Percentiles rank a stretch among this genome's conserved stretches.
Evolutionary conservation across 768 basidiomycete species (phyloP).

Genomic region (Russula brevipes): DNA sequence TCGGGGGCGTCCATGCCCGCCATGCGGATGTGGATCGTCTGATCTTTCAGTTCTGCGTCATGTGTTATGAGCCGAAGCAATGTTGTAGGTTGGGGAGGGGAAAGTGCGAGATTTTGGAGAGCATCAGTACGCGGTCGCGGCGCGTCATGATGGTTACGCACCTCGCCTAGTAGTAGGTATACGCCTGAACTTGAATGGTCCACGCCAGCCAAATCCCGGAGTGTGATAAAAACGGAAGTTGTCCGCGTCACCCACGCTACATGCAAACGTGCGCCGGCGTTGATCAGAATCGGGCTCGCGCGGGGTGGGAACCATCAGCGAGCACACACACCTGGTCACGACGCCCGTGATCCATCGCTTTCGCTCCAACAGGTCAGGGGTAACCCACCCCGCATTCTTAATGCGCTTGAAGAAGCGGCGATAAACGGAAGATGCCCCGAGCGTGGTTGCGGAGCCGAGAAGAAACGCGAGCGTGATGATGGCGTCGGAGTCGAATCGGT

Average conservation of each 20-base stretch:
- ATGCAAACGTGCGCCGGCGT: neutral
- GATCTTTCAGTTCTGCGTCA: constrained; percentile 58
- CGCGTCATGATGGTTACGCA: constrained; percentile 26
- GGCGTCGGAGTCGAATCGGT: neutral
- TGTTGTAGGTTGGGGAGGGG: neutral
- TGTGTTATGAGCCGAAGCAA: neutral
- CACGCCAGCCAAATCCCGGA: constrained; percentile 67
- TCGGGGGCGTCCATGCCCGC: constrained; percentile 94
- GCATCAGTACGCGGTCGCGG: neutral
- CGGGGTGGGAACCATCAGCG: too few relatives aligned
- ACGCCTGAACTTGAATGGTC: constrained; percentile 63
- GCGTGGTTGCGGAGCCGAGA: constrained; percentile 27
- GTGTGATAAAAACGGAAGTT: constrained; percentile 88
- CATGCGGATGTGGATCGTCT: constrained; percentile 84
- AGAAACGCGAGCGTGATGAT: constrained; percentile 31
- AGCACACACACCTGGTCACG: constrained; percentile 61
- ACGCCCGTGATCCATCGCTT: constrained; percentile 71
- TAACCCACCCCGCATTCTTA: constrained; percentile 62
- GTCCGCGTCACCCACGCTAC: constrained; percentile 80
- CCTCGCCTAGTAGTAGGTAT: constrained; percentile 60
- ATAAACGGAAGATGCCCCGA: constrained; percentile 39
- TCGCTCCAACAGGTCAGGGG: constrained; percentile 51
- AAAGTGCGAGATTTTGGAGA: neutral
- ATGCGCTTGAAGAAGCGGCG: constrained; percentile 55
- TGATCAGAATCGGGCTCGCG: too few relatives aligned